A percentile compares a stretch with the other conserved stretches of the same genome.
Conservation (phyloP, 2,329 filamentous ascomycete genomes). For the Colletotrichum magnum region DNA sequence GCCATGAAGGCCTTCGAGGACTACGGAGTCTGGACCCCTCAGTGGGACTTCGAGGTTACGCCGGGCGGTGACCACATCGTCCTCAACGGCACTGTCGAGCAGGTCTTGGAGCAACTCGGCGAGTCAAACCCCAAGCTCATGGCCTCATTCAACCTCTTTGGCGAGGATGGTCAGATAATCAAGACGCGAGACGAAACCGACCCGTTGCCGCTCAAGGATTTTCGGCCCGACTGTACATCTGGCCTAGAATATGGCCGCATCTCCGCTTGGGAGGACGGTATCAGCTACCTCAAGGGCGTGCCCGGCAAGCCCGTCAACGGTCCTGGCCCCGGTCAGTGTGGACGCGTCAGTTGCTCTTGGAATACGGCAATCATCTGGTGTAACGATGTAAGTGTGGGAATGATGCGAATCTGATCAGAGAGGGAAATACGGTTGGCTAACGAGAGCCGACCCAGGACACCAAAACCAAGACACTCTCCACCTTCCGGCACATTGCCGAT, state of each 20-base stretch:
- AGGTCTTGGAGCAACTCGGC: constrained; percentile 11
- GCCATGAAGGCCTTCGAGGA: neutral
- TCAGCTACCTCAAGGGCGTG: neutral
- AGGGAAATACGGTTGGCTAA: neutral
- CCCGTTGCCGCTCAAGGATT: no score
- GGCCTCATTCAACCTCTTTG: neutral
- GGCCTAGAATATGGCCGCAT: no score
- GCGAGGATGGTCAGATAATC: neutral
- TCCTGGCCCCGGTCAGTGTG: neutral
- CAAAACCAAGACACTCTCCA: neutral
- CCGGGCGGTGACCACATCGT: constrained; percentile 25
- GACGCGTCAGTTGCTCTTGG: constrained; percentile 17
- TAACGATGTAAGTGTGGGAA: neutral
- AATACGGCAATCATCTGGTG: constrained; percentile 4
- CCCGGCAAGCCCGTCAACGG: constrained; percentile 7
- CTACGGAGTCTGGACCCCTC: constrained; percentile 5
- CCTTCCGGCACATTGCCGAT: constrained; percentile 13
- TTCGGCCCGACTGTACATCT: no score
- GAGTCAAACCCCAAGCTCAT: neutral
- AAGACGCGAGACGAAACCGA: neutral
- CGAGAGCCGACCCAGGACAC: neutral
- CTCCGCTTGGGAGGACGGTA: neutral
- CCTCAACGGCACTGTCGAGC: constrained; percentile 11
- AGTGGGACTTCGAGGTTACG: constrained; percentile 41
- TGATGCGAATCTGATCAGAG: no score